Base-by-base conservation (phyloP, 1,284 basidiomycete genomes). In the Trichosporon faecale region DNA sequence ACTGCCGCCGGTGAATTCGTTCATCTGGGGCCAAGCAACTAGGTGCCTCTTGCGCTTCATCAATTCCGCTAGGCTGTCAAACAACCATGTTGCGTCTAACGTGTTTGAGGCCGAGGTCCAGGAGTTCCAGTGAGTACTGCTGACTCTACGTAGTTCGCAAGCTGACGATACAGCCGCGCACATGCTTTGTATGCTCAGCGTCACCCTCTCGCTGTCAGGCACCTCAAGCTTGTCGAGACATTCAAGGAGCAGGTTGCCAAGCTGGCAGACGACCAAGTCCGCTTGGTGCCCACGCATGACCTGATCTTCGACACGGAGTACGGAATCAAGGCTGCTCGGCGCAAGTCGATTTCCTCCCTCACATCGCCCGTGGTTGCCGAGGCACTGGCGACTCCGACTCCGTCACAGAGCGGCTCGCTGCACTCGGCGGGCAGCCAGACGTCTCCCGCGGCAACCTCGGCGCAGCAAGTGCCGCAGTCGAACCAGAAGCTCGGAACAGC, bases 71-170 rank as follows among this genome's bases (percentile, higher is more conserved):
- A 66, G 49, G 1, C 61, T 72, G 21, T 68, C 69, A 0, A 74
- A 75, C 49, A 78, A 81, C 71, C 25, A 55, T 0, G 74, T 78
- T 0, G 75, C 79, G 9, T 75, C 73, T 7, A 37, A 71, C 3
- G 76, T 80, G 14, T 82, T 81, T 64, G 70, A 76, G 11, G 77
- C 77, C 7, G 81, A 82, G 71, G 66, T 78, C 8, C 74, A 78
- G 46, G 77, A 79, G 2, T 79, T 81, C 71, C 66, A 77, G 79
- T 79, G 55, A 64, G 57, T 61, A n/a, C n/a, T 4, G 18, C 9
- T 1, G 52, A 23, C 18, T 4, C 11, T 12, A 5, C 25, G 11
- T 16, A 61, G 9, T 18, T n/a, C 31, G 18, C 52, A 25, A 27
- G 29, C 57, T 61, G 18, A n/a, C 23, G 7, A n/a, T 74, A 70